These are phyloP conservation scores for Cardamine resedifolia DNA, from an alignment of 345 rosid genomes.

Conservation along the genomic window DNA sequence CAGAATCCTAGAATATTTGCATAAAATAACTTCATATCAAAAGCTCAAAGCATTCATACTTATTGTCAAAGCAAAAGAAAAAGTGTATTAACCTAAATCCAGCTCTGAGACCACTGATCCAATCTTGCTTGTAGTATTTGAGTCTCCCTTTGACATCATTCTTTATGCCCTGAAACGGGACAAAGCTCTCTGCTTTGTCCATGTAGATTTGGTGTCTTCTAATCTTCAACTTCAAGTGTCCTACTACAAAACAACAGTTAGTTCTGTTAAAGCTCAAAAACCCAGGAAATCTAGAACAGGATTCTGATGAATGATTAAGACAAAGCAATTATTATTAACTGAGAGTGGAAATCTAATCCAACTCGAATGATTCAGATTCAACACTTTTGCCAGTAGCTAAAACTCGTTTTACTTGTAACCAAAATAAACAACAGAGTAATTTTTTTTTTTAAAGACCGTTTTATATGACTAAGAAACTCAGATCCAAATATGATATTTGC, in stretches of 20 bases:
- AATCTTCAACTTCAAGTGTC: conserved; percentile 22
- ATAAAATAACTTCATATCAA: neutral
- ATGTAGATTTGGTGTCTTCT: conserved; percentile 32
- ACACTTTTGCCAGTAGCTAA: neutral
- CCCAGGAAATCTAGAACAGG: conserved; percentile 14
- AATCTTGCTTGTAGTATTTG: conserved; percentile 88
- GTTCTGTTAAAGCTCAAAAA: neutral
- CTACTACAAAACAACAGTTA: conserved; percentile 15
- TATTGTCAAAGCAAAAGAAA: neutral
- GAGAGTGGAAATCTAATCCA: neutral
- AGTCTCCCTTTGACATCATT: conserved; percentile 76
- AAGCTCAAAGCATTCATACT: conserved; percentile 7
- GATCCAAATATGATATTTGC: conserved; percentile 40
- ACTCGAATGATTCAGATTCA: neutral
- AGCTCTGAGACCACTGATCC: conserved; percentile 79
- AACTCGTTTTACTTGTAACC: neutral
- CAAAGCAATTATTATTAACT: neutral
- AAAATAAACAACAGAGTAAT: neutral
- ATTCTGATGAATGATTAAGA: neutral
- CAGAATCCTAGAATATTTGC: conserved; percentile 55
- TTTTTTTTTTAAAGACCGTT: neutral
- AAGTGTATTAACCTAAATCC: conserved; percentile 63
- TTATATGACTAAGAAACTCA: conserved; percentile 11
- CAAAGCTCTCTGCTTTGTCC: conserved; percentile 78
- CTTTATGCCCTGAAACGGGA: conserved; percentile 82